phyloP scores from a whole-genome alignment of 1,284 basidiomycete species.

The Apiotrichum porosum region DNA sequence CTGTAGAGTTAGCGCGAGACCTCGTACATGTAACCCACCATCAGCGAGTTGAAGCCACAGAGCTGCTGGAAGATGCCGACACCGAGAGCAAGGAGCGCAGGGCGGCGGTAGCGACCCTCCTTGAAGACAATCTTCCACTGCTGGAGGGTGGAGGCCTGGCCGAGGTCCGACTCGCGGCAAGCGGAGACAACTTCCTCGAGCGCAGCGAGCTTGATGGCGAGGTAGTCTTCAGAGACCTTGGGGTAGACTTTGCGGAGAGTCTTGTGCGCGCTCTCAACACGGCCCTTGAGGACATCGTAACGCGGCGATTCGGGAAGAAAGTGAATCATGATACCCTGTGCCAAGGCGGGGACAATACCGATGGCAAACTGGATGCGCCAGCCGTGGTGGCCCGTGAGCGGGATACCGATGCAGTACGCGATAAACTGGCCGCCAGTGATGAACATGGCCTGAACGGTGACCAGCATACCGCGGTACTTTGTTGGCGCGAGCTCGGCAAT shows the following conservation, averaged over 20 bases:
- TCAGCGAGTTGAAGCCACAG: slow-evolving; percentile 48
- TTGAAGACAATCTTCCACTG: slow-evolving; percentile 58
- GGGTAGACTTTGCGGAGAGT: slow-evolving; percentile 36
- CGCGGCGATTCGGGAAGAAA: slow-evolving; percentile 47
- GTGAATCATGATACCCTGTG: slow-evolving; percentile 31
- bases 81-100: slow-evolving; percentile 57
- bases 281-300: slow-evolving; percentile 37
- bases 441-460: slow-evolving; percentile 44
- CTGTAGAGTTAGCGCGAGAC: background rate
- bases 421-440: slow-evolving; percentile 49
- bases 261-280: slow-evolving; percentile 27
- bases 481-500: slow-evolving; percentile 48
- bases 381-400: slow-evolving; percentile 33
- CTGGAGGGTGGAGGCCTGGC: slow-evolving; percentile 50
- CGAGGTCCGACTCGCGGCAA: slow-evolving; percentile 18
- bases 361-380: slow-evolving; percentile 41
- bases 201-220: slow-evolving; percentile 42
- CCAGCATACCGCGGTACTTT: slow-evolving; percentile 44
- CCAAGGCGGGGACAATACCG: slow-evolving; percentile 41
- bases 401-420: slow-evolving; percentile 40
- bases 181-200: slow-evolving; percentile 38
- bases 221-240: slow-evolving; percentile 33
- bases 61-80: slow-evolving; percentile 56
- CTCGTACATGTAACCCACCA: slow-evolving; percentile 27
- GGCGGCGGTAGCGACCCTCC: slow-evolving; percentile 61